Evolutionary conservation across 2,329 filamentous ascomycete species (phyloP).

Genomic region (Aspergillus tamarii): DNA sequence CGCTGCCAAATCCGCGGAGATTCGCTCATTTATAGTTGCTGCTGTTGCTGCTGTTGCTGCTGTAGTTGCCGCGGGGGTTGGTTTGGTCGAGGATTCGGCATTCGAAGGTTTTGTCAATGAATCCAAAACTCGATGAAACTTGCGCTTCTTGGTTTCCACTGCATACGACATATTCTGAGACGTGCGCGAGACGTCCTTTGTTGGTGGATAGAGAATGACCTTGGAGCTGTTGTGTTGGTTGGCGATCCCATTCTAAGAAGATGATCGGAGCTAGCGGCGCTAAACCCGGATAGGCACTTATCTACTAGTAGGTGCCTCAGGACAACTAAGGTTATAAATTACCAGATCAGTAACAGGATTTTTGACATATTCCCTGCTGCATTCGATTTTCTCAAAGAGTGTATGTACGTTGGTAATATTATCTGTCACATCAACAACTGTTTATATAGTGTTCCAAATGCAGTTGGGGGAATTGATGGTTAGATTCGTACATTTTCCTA

Average conservation of each 20-base stretch:
- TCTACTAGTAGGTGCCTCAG: constrained; percentile 3
- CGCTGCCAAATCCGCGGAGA: constrained; percentile 33
- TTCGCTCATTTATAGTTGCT: constrained; percentile 23
- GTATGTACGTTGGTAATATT: neutral
- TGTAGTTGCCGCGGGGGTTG: constrained; percentile 20
- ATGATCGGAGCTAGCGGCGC: constrained; percentile 18
- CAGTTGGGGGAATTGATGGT: neutral
- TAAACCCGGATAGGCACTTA: constrained; percentile 13
- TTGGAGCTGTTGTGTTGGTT: neutral
- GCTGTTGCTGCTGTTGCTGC: neutral
- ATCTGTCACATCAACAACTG: neutral
- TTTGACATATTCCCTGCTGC: neutral
- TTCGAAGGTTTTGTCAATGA: constrained; percentile 43
- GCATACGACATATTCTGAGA: constrained; percentile 45
- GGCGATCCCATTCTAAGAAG: constrained; percentile 1
- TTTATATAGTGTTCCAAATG: neutral
- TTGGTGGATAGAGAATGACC: neutral
- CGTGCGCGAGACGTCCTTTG: neutral
- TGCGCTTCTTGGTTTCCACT: constrained; percentile 51
- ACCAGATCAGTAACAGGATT: neutral
- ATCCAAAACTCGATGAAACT: constrained; percentile 51
- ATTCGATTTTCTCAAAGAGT: neutral
- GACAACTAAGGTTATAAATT: neutral
- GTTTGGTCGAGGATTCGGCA: constrained; percentile 24
- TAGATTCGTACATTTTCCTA: neutral